Evolutionary conservation across 192 early-diverging fungal genomes (phyloP).

Genomic region (Thamnidium elegans): DNA sequence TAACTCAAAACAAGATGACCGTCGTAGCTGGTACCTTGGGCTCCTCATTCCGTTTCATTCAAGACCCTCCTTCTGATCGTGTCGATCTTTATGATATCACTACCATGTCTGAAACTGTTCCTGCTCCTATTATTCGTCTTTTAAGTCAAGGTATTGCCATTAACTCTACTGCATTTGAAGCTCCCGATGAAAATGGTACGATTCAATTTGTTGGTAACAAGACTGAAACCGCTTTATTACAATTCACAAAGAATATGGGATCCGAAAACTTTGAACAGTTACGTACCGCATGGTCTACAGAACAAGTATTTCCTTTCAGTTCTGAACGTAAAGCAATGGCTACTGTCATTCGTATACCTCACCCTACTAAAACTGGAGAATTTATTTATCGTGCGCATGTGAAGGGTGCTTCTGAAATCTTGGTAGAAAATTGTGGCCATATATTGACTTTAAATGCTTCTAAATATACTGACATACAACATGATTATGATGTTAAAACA

Average conservation of each 20-base stretch:
- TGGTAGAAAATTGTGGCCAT: slow-evolving; percentile 64
- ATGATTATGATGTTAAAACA: slow-evolving; percentile 30
- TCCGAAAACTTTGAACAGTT: slow-evolving; percentile 60
- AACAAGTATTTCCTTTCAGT: slow-evolving; percentile 87
- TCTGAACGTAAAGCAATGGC: slow-evolving; percentile 94
- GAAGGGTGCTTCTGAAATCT: slow-evolving; percentile 93
- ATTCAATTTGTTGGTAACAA: slow-evolving; percentile 82
- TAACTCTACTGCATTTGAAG: slow-evolving; percentile 79
- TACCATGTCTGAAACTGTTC: slow-evolving; percentile 45
- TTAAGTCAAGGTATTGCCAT: slow-evolving; percentile 73
- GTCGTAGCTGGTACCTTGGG: slow-evolving; percentile 88
- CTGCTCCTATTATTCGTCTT: slow-evolving; percentile 41
- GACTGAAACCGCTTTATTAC: slow-evolving; percentile 90
- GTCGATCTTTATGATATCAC: slow-evolving; percentile 47
- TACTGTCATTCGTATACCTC: slow-evolving; percentile 66
- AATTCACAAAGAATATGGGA: slow-evolving; percentile 66
- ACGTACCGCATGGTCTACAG: slow-evolving; percentile 56
- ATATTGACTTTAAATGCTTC: slow-evolving; percentile 43
- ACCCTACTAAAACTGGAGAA: slow-evolving; percentile 36
- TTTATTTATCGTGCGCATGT: slow-evolving; percentile 71
- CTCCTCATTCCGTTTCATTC: slow-evolving; percentile 59
- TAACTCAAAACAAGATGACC: slow-evolving; percentile 97
- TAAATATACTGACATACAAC: slow-evolving; percentile 25
- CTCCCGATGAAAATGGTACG: slow-evolving; percentile 46
- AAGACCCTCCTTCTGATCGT: slow-evolving; percentile 37